These are phyloP conservation scores for Porogramme epimiltina DNA, from an alignment of 1,284 basidiomycete genomes.

Conservation along the genomic window DNA sequence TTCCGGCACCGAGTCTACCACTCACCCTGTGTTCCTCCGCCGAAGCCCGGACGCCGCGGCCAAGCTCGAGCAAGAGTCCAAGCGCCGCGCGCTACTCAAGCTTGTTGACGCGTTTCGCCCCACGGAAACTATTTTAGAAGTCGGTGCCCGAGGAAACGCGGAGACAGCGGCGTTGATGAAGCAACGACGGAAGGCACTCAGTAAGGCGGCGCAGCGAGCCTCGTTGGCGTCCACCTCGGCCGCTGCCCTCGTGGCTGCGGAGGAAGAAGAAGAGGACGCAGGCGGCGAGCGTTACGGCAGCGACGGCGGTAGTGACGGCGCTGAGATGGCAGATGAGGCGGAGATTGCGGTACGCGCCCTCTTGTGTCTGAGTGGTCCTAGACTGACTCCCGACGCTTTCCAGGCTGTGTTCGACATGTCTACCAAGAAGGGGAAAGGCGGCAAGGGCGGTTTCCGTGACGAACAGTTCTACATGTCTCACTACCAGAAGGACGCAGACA, in stretches of 20 bases:
- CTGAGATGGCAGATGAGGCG: constrained; percentile 77
- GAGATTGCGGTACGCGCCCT: constrained; percentile 61
- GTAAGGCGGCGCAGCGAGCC: constrained; percentile 58
- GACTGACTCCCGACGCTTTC: background rate
- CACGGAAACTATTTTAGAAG: constrained; percentile 90
- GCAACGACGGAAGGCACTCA: constrained; percentile 79
- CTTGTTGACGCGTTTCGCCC: constrained; percentile 86
- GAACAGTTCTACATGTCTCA: constrained; percentile 91
- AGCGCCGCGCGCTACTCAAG: constrained; percentile 70
- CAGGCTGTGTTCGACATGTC: constrained; percentile 79
- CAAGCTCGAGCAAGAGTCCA: constrained; percentile 44
- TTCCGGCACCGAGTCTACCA: constrained; percentile 60
- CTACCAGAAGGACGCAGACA: constrained; percentile 81
- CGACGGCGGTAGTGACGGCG: constrained; percentile 35
- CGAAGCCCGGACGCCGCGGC: constrained; percentile 27
- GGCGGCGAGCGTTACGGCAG: too few species aligned
- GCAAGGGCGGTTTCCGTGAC: constrained; percentile 66
- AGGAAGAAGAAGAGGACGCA: constrained; percentile 43
- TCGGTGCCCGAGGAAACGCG: constrained; percentile 72
- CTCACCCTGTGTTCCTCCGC: constrained; percentile 69
- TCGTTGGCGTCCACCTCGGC: constrained; percentile 37
- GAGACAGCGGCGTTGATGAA: constrained; percentile 84
- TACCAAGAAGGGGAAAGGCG: constrained; percentile 45
- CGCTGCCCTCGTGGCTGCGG: constrained; percentile 33
- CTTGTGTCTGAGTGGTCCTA: background rate